Evolutionary conservation across 1,284 basidiomycete genomes (phyloP), one percentile per base, ranked within the genome.

Genomic region (Pyrrhoderma lamaoense): DNA sequence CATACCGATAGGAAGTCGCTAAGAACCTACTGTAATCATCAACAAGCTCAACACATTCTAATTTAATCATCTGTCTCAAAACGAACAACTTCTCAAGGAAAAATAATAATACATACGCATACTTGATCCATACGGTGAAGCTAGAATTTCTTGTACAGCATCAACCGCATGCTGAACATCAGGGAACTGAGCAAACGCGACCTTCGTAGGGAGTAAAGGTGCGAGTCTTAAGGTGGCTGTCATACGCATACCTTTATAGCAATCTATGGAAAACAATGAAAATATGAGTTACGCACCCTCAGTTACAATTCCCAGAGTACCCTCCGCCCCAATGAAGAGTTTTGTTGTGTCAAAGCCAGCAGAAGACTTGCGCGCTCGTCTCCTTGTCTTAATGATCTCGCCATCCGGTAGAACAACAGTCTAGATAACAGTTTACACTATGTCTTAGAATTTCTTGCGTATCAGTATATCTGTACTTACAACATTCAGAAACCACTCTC

Each of bases 331-430:
- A 49, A 80, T 71, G 64, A 81, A 80, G 23, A 81, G 63, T 58
- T 77, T 75, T 25, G 76, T 77, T 2, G 76, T 65, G 58, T 82
- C 77, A 36, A 75, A 78, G 1, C 79, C 79, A 8, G 77, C 78
- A 2, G 73, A 70, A 2, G 75, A 79, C 61, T 81, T 81, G 40
- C 65, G 62, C 2, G 79, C 76, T 48, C 73, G 56, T 45, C 70
- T 68, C 2, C 79, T 70, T 0, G 80, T 82, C 60, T 77, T 78
- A 62, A 81, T 79, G 18, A 82, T 70, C 58, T 81, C 73, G n/a
- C 79, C 79, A 40, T 68, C 70, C 3, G 79, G 71, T 3, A 80
- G 65, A 0, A 80, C 78, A 23, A 76, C 73, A 3, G 72, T 77
- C 67, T 75, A 49, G 2, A 18, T 21, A 13, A 3, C 22, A 2